phyloP scores from a whole-genome alignment of 2,329 filamentous ascomycete species.

The Scorias spongiosa region DNA sequence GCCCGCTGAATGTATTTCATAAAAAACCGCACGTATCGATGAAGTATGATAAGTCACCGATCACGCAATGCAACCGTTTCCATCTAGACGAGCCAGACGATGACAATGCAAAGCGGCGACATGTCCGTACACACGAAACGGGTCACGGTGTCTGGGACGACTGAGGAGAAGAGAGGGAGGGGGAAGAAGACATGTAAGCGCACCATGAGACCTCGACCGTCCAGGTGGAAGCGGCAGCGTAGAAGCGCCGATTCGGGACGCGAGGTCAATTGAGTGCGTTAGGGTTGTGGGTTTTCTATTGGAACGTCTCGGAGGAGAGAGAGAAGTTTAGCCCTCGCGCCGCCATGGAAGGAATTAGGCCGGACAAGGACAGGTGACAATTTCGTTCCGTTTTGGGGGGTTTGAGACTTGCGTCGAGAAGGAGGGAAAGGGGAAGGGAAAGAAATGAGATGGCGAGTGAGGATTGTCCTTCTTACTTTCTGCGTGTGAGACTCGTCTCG shows the following conservation, averaged over 20 bases:
- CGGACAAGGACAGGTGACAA: constrained; percentile 5
- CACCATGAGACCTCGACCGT: constrained; percentile 5
- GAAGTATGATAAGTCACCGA: too few relatives aligned
- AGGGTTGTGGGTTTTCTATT: constrained; percentile 6
- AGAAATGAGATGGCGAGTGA: not conserved
- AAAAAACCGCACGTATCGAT: too few relatives aligned
- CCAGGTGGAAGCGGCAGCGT: not conserved
- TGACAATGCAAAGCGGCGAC: too few relatives aligned
- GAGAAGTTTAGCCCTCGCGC: not conserved
- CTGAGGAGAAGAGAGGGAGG: not conserved
- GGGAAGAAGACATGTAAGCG: constrained; percentile 4
- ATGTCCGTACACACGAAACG: too few relatives aligned
- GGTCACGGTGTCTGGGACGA: too few relatives aligned
- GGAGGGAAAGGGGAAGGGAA: not conserved
- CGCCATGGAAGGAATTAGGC: constrained; percentile 1
- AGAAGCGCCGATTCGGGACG: not conserved
- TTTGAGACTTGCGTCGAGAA: not conserved
- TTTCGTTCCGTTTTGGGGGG: constrained; percentile 2
- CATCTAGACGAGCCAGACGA: too few relatives aligned
- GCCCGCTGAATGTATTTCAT: too few relatives aligned
- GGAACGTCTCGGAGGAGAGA: constrained; percentile 5
- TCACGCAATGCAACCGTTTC: too few relatives aligned
- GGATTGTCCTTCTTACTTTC: not conserved
- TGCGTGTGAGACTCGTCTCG: not conserved
- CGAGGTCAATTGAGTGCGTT: constrained; percentile 6